phyloP scores from a whole-genome alignment of 805 yeast species.

The Yarrowia deformans region DNA sequence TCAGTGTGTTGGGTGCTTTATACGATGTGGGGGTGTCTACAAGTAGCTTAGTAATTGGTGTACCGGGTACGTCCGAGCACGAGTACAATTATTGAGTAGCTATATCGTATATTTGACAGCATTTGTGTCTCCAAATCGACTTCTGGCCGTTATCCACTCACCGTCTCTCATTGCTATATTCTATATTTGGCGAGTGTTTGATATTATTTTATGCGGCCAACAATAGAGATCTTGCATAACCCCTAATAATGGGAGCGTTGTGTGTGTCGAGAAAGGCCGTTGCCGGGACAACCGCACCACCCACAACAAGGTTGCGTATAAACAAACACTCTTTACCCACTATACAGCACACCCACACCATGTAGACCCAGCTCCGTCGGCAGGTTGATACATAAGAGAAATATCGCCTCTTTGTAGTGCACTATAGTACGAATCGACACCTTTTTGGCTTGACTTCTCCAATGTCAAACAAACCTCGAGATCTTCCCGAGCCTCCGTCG shows the following conservation, averaged over 20 bases:
- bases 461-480: conserved; percentile 38
- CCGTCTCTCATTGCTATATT: neutral
- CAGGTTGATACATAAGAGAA: conserved; percentile 34
- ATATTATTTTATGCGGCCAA: conserved; percentile 5
- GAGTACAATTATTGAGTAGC: too few species aligned
- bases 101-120: too few species aligned
- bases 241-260: neutral
- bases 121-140: too few species aligned
- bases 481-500: conserved; percentile 39
- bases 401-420: conserved; percentile 21
- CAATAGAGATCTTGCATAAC: conserved; percentile 25
- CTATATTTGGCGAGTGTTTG: conserved; percentile 15
- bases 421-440: neutral
- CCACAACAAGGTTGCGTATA: conserved; percentile 17
- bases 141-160: too few species aligned
- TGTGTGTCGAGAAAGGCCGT: neutral
- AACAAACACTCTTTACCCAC: conserved; percentile 20
- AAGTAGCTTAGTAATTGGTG: too few species aligned
- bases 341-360: conserved; percentile 21
- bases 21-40: neutral
- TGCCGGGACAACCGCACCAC: conserved; percentile 6
- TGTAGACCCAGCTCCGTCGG: conserved; percentile 16
- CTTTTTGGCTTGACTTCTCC: conserved; percentile 1
- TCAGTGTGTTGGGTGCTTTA: neutral
- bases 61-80: too few species aligned